These are phyloP conservation scores for Cokeromyces recurvatus DNA, from an alignment of 371 early-diverging fungal genomes.

Conservation along the genomic window DNA sequence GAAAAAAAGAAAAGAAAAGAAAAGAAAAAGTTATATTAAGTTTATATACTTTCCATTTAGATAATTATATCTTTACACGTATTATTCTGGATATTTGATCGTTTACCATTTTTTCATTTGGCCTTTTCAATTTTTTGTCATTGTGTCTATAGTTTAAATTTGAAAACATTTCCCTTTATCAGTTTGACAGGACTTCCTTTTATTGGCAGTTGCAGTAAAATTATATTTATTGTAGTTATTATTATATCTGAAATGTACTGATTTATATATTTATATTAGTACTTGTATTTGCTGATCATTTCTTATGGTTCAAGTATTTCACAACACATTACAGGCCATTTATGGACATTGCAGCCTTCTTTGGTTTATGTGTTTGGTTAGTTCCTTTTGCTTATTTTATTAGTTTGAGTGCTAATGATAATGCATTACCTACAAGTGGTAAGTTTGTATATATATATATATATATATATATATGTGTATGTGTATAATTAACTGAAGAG, in stretches of 20 bases:
- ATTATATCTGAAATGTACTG: background rate
- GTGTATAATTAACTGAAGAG: no score
- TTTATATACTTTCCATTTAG: no score
- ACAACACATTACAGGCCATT: slow-evolving; percentile 61
- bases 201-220: slow-evolving; percentile 63
- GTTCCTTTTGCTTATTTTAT: slow-evolving; percentile 86
- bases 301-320: slow-evolving; percentile 86
- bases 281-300: slow-evolving; percentile 77
- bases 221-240: background rate
- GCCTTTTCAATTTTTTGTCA: slow-evolving; percentile 68
- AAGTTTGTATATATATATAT: background rate
- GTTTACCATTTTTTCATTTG: slow-evolving; percentile 59
- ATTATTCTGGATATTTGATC: slow-evolving; percentile 63
- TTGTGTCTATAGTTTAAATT: slow-evolving; percentile 64
- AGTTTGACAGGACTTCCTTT: slow-evolving; percentile 58
- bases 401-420: slow-evolving; percentile 81
- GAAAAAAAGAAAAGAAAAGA: background rate
- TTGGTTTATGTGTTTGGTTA: slow-evolving; percentile 84
- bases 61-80: slow-evolving; percentile 58
- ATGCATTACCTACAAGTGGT: slow-evolving; percentile 69
- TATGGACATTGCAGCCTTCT: slow-evolving; percentile 80
- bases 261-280: slow-evolving; percentile 37
- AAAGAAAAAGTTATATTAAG: no score
- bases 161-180: slow-evolving; percentile 73
- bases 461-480: no score